phyloP scores from a whole-genome alignment of 345 rosid species.

The Aquilaria yunnanensis region DNA sequence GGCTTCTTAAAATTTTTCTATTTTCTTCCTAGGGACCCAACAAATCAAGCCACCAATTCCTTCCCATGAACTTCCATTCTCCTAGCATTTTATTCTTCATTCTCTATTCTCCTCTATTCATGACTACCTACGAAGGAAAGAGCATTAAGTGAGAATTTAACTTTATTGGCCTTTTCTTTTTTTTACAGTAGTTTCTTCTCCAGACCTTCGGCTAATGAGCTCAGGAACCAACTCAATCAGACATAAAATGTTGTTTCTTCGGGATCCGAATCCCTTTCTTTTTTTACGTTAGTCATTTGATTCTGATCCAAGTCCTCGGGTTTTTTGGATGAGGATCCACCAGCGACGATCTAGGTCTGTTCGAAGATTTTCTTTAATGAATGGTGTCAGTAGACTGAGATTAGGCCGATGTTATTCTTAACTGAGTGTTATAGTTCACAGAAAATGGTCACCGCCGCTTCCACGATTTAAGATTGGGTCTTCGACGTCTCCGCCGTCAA shows the following conservation, averaged over 20 bases:
- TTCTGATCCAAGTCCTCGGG: neutral
- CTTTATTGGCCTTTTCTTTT: no score
- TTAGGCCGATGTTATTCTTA: conserved; percentile 43
- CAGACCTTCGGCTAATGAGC: conserved; percentile 51
- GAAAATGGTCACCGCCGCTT: conserved; percentile 54
- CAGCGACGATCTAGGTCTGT: conserved; percentile 20
- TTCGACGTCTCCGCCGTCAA: conserved; percentile 31
- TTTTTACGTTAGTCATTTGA: neutral
- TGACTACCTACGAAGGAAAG: no score
- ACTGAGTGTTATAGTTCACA: conserved; percentile 70
- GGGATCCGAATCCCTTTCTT: conserved; percentile 15
- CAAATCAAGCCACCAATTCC: no score
- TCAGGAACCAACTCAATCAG: conserved; percentile 52
- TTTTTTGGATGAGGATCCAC: neutral
- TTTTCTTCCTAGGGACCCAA: no score
- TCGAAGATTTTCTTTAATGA: conserved; percentile 67
- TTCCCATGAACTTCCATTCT: no score
- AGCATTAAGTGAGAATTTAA: no score
- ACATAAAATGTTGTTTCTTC: conserved; percentile 31
- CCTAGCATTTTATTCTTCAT: no score
- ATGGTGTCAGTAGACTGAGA: conserved; percentile 77
- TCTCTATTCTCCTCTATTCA: no score
- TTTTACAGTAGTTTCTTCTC: conserved; percentile 25
- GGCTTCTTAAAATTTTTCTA: no score
- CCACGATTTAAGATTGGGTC: conserved; percentile 45